Evolutionary conservation across 768 basidiomycete genomes (phyloP), one percentile per base, ranked within the genome.

Genomic region (Boletus tomentosulus): DNA sequence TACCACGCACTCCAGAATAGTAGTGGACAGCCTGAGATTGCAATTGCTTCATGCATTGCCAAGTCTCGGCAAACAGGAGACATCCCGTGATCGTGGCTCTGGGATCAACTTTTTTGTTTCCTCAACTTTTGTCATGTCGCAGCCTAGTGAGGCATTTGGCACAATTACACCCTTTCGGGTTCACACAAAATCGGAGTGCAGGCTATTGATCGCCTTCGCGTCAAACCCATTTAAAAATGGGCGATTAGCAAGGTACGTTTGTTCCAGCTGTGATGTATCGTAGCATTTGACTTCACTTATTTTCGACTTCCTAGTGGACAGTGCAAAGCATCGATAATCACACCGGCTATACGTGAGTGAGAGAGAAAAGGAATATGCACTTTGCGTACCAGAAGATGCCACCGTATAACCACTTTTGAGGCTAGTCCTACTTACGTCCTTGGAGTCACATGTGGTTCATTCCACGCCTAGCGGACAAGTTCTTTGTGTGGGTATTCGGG

Each of bases 401-500:
- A 49, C 22, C 31, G 37, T 16, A 39, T 53, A 2, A 25, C 38
- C 31, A 37, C 46, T 15, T 24, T 39, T 6, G 51, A 48, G 30
- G 38, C 46, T 6, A 31, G 16, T 24, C 46, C 46, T 9, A 25
- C 19, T 13, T 39, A 19, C 19, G 19, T 19, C 46, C 10, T n/a
- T 39, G 46, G 11, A 22, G n/a, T 48, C 51, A 53, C 10, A 37
- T 53, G 9, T 53, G 52, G 52, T 16, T 33, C 25, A 50, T 53
- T 15, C 47, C 47, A 19, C 30, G 9, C 9, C 47, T 53, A 3
- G 16, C 9, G 24, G n/a, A 16, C 6, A 31, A 12, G 5, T 53
- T 34, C 31, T 41, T 34, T 6, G 25, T 39, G 43, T 44, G 43
- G 13, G 43, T 28, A n/a, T 15, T 9, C 6, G 13, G 16, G n/a